Percentiles rank a stretch among this genome's conserved stretches.
Conservation (phyloP, 1,284 basidiomycete species). For the Ceratorhiza oryzae-sativae region DNA sequence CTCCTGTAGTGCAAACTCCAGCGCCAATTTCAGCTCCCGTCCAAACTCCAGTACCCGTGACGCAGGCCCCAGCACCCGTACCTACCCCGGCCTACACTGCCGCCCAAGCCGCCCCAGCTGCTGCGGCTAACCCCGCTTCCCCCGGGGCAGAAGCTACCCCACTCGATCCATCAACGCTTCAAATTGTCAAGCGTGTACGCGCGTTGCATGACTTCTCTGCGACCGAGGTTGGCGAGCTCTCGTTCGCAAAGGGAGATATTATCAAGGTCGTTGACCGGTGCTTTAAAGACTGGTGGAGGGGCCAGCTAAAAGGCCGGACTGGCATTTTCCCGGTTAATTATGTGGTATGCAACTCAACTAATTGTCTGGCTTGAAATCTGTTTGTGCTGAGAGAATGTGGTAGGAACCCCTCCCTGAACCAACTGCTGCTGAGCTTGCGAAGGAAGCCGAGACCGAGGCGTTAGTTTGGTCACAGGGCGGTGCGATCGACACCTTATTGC, state of each 20-base stretch:
- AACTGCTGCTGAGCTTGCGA: slow-evolving; percentile 76
- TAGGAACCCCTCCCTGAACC: slow-evolving; percentile 91
- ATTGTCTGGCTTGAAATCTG: slow-evolving; percentile 20
- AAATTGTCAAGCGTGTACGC: slow-evolving; percentile 77
- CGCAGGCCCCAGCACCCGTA: slow-evolving; percentile 19
- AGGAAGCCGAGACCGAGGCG: slow-evolving; percentile 89
- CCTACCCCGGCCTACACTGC: slow-evolving; percentile 53
- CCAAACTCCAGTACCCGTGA: too few relatives aligned
- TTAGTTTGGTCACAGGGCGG: slow-evolving; percentile 83
- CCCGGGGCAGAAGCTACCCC: slow-evolving; percentile 43
- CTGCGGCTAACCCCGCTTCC: slow-evolving; percentile 48
- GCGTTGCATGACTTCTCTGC: slow-evolving; percentile 93
- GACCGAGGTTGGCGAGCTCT: slow-evolving; percentile 88
- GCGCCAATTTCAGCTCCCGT: slow-evolving; percentile 40
- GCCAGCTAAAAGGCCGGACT: slow-evolving; percentile 88
- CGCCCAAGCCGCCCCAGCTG: slow-evolving; percentile 52
- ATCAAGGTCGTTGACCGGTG: slow-evolving; percentile 96
- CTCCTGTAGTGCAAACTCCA: too few relatives aligned
- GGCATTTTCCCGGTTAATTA: slow-evolving; percentile 99
- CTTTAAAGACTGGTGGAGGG: slow-evolving; percentile 99
- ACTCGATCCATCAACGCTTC: slow-evolving; percentile 42
- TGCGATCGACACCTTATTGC: slow-evolving; percentile 87
- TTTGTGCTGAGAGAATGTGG: not conserved
- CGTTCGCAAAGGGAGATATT: slow-evolving; percentile 92
- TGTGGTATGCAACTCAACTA: slow-evolving; percentile 66